Evolutionary conservation across 495 filamentous ascomycete genomes (phyloP).

Genomic region (Penicillium bovifimosum): DNA sequence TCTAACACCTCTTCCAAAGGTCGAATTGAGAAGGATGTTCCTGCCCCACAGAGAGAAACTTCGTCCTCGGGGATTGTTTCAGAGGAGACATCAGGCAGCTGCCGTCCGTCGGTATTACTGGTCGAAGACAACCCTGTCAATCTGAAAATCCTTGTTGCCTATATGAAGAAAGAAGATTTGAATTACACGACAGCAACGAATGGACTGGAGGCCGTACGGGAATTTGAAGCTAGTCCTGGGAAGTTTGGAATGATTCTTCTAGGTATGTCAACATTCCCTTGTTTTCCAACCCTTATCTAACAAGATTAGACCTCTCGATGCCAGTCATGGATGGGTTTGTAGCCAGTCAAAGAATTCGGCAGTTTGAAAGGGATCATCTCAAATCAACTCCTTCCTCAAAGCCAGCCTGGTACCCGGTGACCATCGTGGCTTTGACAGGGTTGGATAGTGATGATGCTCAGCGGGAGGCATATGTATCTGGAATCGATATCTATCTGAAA

Average conservation of each 20-base stretch:
- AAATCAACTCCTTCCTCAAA: too few species aligned
- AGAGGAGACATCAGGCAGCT: background rate
- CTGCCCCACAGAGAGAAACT: background rate
- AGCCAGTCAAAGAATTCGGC: conserved; percentile 63
- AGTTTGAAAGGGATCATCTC: conserved; percentile 53
- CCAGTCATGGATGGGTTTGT: conserved; percentile 79
- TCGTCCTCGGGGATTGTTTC: background rate
- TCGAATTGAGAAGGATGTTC: background rate
- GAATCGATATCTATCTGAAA: conserved; percentile 35
- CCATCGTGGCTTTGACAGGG: conserved; percentile 34
- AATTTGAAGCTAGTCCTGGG: conserved; percentile 26
- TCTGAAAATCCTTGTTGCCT: conserved; percentile 23
- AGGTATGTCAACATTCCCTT: conserved; percentile 24
- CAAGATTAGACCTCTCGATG: conserved; percentile 72
- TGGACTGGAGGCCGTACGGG: conserved; percentile 49
- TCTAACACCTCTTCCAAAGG: background rate
- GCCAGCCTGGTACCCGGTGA: too few species aligned
- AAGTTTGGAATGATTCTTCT: conserved; percentile 47
- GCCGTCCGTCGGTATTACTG: conserved; percentile 19
- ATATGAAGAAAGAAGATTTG: conserved; percentile 35
- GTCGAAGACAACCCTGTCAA: conserved; percentile 41
- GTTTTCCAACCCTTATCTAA: background rate
- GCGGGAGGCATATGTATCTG: conserved; percentile 29
- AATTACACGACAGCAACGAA: conserved; percentile 37
- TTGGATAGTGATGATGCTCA: conserved; percentile 27